Base-by-base conservation (phyloP, 2,329 filamentous ascomycete species). In the Fusarium metavorans region DNA sequence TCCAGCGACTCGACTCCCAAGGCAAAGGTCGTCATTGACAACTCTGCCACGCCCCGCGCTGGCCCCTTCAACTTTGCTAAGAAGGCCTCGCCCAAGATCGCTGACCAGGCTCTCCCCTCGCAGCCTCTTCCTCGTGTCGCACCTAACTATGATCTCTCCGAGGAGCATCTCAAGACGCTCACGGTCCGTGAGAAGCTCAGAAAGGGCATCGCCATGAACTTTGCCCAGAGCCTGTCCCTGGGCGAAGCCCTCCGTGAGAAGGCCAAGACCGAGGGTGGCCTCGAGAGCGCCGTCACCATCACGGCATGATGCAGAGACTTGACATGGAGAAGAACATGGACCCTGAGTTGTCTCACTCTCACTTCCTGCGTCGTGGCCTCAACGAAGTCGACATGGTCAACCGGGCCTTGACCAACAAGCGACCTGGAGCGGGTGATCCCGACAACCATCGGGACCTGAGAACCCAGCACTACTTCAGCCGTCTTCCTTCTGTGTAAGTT, bases 121-220 rank as follows among this genome's bases (percentile, higher is more conserved):
- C 61, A 41, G 6, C 25, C 25, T 11, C 14, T 6, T 39, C 16
- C 23, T 27, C 34, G 25, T 30, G 57, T 16, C 25, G 41, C 54
- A 5, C 27, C 50, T 13, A 72, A 68, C 32, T 27, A 56, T 11
- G 71, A 74, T 8, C 67, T 74, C 10, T 65, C 71, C 1, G 50
- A 72, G 35, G 66, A 74, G 6, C 59, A 70, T n/a, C 67, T 73
- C 30, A 56, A 50, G 35, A 65, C 54, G 5, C 66, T 77, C 4
- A 70, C 68, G 11, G 56, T 72, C 13, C 41, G 63, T 7, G 76
- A 76, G 27, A 77, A 75, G 32, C 63, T 77, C n/a, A 64, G 45
- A 35, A 76, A 75, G 54, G 76, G 76, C 7, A 66, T 77, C 62
- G 63, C 70, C 14, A 71, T 67, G 63, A 52, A 72, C n/a, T 70